A percentile compares a stretch with the other conserved stretches of the same genome.
These are phyloP conservation scores for Ogataea philodendri DNA, from an alignment of 805 yeast genomes.

Conservation along the genomic window DNA sequence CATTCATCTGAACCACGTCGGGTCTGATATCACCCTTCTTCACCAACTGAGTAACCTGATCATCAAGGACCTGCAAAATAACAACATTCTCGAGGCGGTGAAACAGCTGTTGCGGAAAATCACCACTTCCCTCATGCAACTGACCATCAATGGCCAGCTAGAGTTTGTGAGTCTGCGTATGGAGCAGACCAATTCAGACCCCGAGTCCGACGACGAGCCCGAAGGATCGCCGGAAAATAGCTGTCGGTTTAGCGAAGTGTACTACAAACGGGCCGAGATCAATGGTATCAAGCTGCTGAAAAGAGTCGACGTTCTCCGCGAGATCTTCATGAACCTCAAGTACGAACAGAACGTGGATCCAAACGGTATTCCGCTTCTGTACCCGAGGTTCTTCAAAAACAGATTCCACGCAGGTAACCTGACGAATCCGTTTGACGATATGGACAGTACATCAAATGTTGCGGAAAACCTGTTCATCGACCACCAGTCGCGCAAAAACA, in stretches of 20 bases:
- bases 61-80: conserved; percentile 47
- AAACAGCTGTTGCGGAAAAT: conserved; percentile 51
- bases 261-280: conserved; percentile 24
- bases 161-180: conserved; percentile 42
- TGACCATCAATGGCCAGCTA: conserved; percentile 63
- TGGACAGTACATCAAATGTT: conserved; percentile 23
- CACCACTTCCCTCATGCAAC: conserved; percentile 55
- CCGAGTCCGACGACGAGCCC: conserved; percentile 19
- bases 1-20: conserved; percentile 50
- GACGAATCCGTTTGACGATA: conserved; percentile 60
- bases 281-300: conserved; percentile 24
- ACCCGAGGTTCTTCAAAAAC: conserved; percentile 65
- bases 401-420: conserved; percentile 79
- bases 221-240: conserved; percentile 4
- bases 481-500: conserved; percentile 26
- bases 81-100: conserved; percentile 46
- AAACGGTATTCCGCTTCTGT: conserved; percentile 54
- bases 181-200: conserved; percentile 26
- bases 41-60: conserved; percentile 55
- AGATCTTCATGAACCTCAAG: conserved; percentile 18
- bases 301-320: conserved; percentile 19
- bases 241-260: conserved; percentile 15
- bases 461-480: conserved; percentile 30
- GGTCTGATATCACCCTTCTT: conserved; percentile 51
- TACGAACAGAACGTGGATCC: conserved; percentile 18